Evolutionary conservation across 2,329 filamentous ascomycete species (phyloP).

Genomic region (Fusarium papillatum): DNA sequence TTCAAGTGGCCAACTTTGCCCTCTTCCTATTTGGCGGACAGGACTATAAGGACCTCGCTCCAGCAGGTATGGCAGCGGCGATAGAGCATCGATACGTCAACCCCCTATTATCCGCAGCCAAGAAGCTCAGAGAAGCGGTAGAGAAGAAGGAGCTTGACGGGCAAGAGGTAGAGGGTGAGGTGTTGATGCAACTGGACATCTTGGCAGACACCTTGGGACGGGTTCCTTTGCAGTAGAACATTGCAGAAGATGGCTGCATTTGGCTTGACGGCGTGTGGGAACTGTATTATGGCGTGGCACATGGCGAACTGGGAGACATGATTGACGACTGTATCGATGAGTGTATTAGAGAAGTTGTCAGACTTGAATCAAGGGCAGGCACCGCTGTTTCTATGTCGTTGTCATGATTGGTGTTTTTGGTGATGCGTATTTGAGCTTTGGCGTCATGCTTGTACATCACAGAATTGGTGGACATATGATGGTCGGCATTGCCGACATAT

Average conservation of each 20-base stretch:
- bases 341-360: slow-evolving; percentile 3
- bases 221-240: slow-evolving; percentile 53
- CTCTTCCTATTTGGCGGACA: slow-evolving; percentile 66
- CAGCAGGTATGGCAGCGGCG: slow-evolving; percentile 67
- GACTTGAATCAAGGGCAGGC: not conserved
- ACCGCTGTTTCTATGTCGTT: not conserved
- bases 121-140: slow-evolving; percentile 48
- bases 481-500: not conserved
- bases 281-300: slow-evolving; percentile 9
- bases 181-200: slow-evolving; percentile 56
- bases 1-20: slow-evolving; percentile 73
- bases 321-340: not conserved
- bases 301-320: not conserved
- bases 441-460: not conserved
- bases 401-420: not conserved
- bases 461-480: too few species aligned
- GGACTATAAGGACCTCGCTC: slow-evolving; percentile 62
- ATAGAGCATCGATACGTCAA: slow-evolving; percentile 71
- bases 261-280: slow-evolving; percentile 19
- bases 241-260: not conserved
- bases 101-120: slow-evolving; percentile 63
- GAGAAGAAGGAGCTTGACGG: slow-evolving; percentile 50
- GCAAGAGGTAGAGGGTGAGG: slow-evolving; percentile 45
- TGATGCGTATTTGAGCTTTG: not conserved
- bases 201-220: slow-evolving; percentile 58